Base-by-base conservation (phyloP, 148 eudicot genomes). In the Oxyria digyna region DNA sequence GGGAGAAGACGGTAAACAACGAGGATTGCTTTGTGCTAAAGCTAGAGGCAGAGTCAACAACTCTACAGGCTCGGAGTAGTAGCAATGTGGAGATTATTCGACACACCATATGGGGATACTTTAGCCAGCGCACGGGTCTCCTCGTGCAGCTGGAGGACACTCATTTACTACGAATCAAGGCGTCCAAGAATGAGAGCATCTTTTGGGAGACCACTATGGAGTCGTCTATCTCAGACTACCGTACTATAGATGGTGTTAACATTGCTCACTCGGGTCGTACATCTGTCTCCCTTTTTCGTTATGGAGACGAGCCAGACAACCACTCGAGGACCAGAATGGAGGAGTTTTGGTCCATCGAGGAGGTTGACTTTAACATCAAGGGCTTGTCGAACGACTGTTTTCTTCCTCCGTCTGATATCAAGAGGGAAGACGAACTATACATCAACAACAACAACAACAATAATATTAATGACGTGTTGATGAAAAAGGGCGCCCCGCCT, bases 121-220 rank as follows among this genome's bases (percentile, higher is more conserved):
- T 92, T 38, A 89, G 97, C 85, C 97, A 92, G 48, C 79, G 85
- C 70, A 92, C 96, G 3, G 97, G 97, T 20, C 91, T 92, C 18
- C 64, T 92, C 13, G 77, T 85, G 67, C 89, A 89, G 27, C 78
- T 92, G 13, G 87, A 89, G 63, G 97, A 92, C 76, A 73, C 96
- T n/a, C 97, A 89, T 45, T 85, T 89, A 38, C 84, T 92, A 13
- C 46, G 87, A 67, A 92, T 92, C 40, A 87, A 76, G 62, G 70
- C 84, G 76, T 77, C 84, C 2, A 85, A 79, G 71, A 77, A 77
- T 17, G 82, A 81, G 20, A 78, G 77, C 42, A 87, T 87, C 43
- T 87, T 85, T n/a, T 92, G 97, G 96, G 97, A 92, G 77, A 92
- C 97, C 6, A 85, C 94, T 0, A 92, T 92, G 97, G 97, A 87